These are phyloP conservation scores for Corniculantispora saksenae DNA, from an alignment of 2,329 filamentous ascomycete species.

Conservation along the genomic window DNA sequence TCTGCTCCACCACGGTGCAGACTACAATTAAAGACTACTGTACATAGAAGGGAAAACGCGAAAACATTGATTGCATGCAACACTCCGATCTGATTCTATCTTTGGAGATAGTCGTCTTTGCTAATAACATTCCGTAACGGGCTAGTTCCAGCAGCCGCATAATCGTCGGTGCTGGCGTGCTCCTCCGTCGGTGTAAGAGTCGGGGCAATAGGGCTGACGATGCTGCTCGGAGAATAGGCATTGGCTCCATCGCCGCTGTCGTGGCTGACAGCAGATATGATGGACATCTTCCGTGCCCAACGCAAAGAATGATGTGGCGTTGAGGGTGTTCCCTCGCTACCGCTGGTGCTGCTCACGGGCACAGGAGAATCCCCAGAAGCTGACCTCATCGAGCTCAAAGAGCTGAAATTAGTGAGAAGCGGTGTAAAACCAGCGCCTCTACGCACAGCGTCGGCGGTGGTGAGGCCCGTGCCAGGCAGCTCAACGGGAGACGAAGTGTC, in stretches of 20 bases:
- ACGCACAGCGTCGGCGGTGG: conserved; percentile 42
- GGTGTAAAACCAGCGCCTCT: conserved; percentile 30
- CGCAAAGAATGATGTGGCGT: background rate
- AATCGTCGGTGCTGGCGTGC: background rate
- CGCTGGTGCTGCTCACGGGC: background rate
- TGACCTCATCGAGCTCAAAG: background rate
- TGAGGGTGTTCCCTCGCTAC: background rate
- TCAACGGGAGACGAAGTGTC: conserved; percentile 48
- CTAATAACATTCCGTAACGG: background rate
- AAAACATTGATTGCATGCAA: background rate
- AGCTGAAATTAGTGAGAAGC: conserved; percentile 20
- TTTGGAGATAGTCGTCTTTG: background rate
- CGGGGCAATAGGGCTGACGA: conserved; percentile 9
- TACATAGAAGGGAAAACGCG: background rate
- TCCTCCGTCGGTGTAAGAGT: background rate
- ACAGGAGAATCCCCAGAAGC: background rate
- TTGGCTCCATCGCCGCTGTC: background rate
- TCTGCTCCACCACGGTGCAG: background rate
- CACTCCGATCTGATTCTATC: too few relatives aligned
- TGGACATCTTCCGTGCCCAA: background rate
- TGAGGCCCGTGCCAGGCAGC: conserved; percentile 45
- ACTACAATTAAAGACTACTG: background rate
- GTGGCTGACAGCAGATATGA: conserved; percentile 6
- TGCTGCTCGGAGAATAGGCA: background rate
- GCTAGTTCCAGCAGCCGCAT: background rate